These are phyloP conservation scores for Heimioporus retisporus DNA, from an alignment of 1,284 basidiomycete species.

Conservation along the genomic window DNA sequence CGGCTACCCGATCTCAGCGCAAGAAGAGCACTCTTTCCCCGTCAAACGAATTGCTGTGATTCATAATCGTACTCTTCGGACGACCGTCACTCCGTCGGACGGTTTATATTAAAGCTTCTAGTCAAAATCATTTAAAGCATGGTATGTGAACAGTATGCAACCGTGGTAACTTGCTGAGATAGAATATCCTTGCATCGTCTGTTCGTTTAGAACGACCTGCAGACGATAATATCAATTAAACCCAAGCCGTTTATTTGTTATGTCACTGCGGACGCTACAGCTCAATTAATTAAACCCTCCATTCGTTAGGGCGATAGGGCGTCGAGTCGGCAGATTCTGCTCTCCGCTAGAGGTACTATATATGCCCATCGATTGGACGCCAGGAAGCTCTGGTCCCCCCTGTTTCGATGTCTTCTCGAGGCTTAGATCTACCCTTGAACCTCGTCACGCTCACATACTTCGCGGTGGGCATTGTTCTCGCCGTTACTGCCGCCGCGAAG, in stretches of 20 bases:
- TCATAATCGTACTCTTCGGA: slow-evolving; percentile 1
- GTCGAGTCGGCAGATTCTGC: neutral
- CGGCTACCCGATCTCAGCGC: slow-evolving; percentile 8
- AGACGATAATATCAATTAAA: neutral
- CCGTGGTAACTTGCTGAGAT: slow-evolving; percentile 1
- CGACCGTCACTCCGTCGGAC: neutral
- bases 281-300: slow-evolving; percentile 15
- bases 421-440: neutral
- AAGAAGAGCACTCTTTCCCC: slow-evolving; percentile 4
- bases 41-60: neutral
- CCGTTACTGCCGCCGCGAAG: slow-evolving; percentile 4
- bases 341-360: slow-evolving; percentile 9
- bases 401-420: slow-evolving; percentile 10
- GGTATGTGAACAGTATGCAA: neutral
- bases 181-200: neutral
- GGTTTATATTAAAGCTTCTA: slow-evolving; percentile 1
- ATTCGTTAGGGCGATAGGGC: slow-evolving; percentile 11
- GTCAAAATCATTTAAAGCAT: neutral
- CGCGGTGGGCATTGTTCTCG: neutral
- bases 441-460: neutral
- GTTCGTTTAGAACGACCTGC: no score
- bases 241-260: neutral
- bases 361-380: slow-evolving; percentile 1
- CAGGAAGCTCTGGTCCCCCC: slow-evolving; percentile 3
- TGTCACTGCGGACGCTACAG: neutral